Percentiles rank a stretch among this genome's conserved stretches.
phyloP scores from a whole-genome alignment of 129 eudicot genomes.

The Solidago caesia region DNA sequence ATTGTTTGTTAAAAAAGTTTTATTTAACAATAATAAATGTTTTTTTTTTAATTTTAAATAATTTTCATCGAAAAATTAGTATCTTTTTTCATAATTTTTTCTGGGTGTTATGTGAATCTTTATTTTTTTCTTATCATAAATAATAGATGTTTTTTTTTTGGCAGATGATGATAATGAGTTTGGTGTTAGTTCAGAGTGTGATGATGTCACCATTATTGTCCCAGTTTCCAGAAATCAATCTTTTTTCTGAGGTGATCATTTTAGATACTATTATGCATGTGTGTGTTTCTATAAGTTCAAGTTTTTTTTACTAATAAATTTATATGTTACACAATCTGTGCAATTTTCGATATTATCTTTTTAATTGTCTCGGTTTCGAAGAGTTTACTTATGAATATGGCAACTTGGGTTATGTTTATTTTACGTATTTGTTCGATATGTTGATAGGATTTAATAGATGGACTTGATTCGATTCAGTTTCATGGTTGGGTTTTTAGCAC shows the following conservation, averaged over 20 bases:
- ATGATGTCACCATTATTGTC: conserved; percentile 10
- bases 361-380: too few relatives aligned
- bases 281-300: background rate
- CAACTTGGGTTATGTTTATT: too few relatives aligned
- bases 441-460: too few relatives aligned
- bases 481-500: background rate
- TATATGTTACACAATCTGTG: conserved; percentile 7
- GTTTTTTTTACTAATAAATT: too few relatives aligned
- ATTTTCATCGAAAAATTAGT: conserved; percentile 16
- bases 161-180: conserved; percentile 20
- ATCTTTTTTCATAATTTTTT: background rate
- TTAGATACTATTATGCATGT: background rate
- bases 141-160: background rate
- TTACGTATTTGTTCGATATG: too few relatives aligned
- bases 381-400: too few relatives aligned
- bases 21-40: too few relatives aligned
- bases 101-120: background rate
- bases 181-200: conserved; percentile 14
- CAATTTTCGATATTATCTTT: background rate
- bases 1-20: too few relatives aligned
- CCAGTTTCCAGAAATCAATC: conserved; percentile 19
- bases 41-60: too few relatives aligned
- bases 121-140: background rate
- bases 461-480: background rate
- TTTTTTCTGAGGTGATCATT: conserved; percentile 18